Evolutionary conservation across 208 protist species (phyloP).

Genomic region (Naegleria gruberi): DNA sequence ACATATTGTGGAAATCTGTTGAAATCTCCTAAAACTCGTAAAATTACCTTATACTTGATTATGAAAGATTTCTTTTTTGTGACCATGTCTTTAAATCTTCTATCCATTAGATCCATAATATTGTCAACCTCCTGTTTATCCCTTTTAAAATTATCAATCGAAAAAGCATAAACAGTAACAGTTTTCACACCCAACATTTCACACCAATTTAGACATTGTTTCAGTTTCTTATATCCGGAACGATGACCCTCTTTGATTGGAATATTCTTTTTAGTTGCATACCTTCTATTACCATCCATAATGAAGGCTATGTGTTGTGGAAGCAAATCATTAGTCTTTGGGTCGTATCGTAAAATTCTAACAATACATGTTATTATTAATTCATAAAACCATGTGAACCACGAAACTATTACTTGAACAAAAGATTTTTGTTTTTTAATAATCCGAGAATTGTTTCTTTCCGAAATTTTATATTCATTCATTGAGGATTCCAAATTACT

Average conservation of each 20-base stretch:
- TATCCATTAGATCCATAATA: constrained; percentile 54
- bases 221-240: constrained; percentile 46
- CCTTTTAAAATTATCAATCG: constrained; percentile 75
- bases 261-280: constrained; percentile 38
- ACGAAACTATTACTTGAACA: not conserved
- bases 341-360: not conserved
- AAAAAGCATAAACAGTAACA: constrained; percentile 67
- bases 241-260: constrained; percentile 39
- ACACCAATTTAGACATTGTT: constrained; percentile 57
- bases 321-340: constrained; percentile 28
- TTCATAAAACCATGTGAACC: not conserved
- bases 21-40: constrained; percentile 43
- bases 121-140: constrained; percentile 48
- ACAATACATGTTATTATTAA: not conserved
- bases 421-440: not conserved
- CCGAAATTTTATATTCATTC: no score
- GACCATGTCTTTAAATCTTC: constrained; percentile 43
- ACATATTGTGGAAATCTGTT: constrained; percentile 27
- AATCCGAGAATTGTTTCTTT: no score
- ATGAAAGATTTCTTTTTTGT: constrained; percentile 25
- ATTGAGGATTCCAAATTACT: no score
- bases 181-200: constrained; percentile 53
- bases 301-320: constrained; percentile 68
- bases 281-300: constrained; percentile 75
- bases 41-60: constrained; percentile 24